phyloP scores from a whole-genome alignment of 306 rosid genomes.

The Malus sylvestris region DNA sequence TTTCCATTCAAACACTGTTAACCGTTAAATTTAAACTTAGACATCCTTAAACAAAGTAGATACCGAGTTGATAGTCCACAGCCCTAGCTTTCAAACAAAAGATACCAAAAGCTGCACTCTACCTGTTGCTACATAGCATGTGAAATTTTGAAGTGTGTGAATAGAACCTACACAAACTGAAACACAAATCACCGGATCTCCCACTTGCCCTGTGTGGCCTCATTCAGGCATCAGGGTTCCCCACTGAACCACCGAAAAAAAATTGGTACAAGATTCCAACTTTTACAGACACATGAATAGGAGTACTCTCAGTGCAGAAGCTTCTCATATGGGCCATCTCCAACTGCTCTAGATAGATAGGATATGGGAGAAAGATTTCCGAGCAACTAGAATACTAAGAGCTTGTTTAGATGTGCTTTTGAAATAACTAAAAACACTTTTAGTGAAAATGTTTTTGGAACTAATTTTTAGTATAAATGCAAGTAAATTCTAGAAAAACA shows the following conservation, averaged over 20 bases:
- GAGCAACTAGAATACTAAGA: too few species aligned
- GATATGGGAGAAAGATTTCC: background rate
- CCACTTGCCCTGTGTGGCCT: background rate
- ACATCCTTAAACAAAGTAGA: too few species aligned
- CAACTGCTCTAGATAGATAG: background rate
- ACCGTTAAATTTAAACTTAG: too few species aligned
- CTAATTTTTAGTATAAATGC: too few species aligned
- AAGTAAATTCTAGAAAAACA: too few species aligned
- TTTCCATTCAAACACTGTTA: too few species aligned
- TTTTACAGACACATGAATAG: background rate
- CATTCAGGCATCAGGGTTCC: background rate
- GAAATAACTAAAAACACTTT: fast-evolving
- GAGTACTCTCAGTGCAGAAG: background rate
- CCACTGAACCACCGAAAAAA: background rate
- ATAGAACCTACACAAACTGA: background rate
- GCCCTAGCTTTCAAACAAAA: background rate
- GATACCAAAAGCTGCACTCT: background rate
- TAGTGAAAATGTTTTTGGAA: too few species aligned
- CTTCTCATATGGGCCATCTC: background rate
- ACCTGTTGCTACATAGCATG: background rate
- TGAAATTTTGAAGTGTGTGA: background rate
- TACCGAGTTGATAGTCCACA: background rate
- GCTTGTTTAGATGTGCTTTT: too few species aligned
- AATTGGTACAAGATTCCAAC: background rate
- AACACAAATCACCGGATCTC: background rate